These are phyloP conservation scores for Alternaria incomplexa DNA, from an alignment of 2,329 filamentous ascomycete genomes.

Conservation along the genomic window DNA sequence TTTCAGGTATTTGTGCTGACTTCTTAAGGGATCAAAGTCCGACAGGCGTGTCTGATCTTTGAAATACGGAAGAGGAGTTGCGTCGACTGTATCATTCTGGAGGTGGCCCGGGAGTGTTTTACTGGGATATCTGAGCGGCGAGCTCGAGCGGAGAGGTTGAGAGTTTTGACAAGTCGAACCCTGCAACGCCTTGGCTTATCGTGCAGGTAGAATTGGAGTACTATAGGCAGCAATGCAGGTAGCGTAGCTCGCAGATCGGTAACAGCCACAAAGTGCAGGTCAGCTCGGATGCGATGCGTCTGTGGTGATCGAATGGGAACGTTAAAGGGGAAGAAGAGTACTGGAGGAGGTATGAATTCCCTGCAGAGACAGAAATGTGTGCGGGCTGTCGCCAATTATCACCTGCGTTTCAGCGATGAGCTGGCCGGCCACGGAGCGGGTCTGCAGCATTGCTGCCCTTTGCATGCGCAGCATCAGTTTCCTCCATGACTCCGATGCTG, in stretches of 20 bases:
- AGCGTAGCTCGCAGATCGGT: constrained; percentile 40
- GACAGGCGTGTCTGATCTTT: constrained; percentile 39
- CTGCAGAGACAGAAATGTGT: constrained; percentile 36
- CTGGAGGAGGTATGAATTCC: constrained; percentile 44
- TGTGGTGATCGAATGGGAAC: constrained; percentile 39
- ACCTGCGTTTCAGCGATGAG: constrained; percentile 45
- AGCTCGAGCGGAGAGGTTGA: constrained; percentile 42
- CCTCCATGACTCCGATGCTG: constrained; percentile 38
- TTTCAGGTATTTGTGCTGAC: constrained; percentile 20
- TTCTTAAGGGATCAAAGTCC: constrained; percentile 43
- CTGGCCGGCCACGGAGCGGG: constrained; percentile 45
- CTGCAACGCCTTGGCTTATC: constrained; percentile 49
- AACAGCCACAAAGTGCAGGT: constrained; percentile 45
- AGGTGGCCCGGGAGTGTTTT: constrained; percentile 39
- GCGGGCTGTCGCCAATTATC: constrained; percentile 45
- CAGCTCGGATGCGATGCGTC: constrained; percentile 35
- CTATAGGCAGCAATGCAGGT: constrained; percentile 51
- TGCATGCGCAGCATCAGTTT: constrained; percentile 41
- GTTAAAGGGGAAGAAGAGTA: constrained; percentile 32
- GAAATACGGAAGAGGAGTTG: constrained; percentile 42
- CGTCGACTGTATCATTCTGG: constrained; percentile 51
- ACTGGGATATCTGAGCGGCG: constrained; percentile 41
- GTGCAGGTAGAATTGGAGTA: constrained; percentile 39
- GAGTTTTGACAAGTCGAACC: constrained; percentile 47
- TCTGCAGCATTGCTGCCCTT: constrained; percentile 42